Base-by-base conservation (phyloP, 176 grass and related monocot species). In the Aegilops umbellulata region DNA sequence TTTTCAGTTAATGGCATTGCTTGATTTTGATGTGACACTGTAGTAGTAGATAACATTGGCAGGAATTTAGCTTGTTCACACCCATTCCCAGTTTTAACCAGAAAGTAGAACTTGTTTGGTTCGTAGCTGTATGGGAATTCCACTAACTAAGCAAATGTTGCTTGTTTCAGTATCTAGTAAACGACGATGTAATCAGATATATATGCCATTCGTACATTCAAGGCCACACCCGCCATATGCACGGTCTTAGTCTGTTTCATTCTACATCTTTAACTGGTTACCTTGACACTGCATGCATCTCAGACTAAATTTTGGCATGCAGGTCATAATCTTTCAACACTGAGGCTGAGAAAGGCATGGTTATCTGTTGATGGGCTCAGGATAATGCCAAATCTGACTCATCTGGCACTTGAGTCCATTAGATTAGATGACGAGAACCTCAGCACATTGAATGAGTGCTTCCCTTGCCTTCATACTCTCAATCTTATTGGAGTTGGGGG, bases 391-490 rank as follows among this genome's bases (percentile, higher is more conserved):
- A 94, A 60, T 47, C 83, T 95, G 20, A 89, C 90, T 81, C 64
- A 81, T 79, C 72, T 98, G 32, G 87, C 77, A 2, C 88, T 98
- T 81, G 90, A 90, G 24, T 92, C 90, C 42, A 87, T 98, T 72
- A 90, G 93, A 86, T 81, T 95, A 71, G 89, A 92, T 24, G 90
- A 98, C 68, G 88, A 92, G 86, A 58, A 95, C 27, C 91, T 98
- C 55, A 78, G 76, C 35, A 87, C 80, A 85, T 57, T 95, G 84
- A 98, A 95, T 51, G 88, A 87, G 41, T 98, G 89, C 79, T 98
- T 95, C 47, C 87, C 93, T 76, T 86, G 88, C 87, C 95, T 95
- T 71, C 80, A 94, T 63, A 81, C 85, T 61, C 91, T 94, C 76
- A 84, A 90, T 60, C 87, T 98, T 88, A 92, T 92, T 32, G 86